Conservation (phyloP, 2,329 filamentous ascomycete genomes). For the Beauveria scarabaeidicola region DNA sequence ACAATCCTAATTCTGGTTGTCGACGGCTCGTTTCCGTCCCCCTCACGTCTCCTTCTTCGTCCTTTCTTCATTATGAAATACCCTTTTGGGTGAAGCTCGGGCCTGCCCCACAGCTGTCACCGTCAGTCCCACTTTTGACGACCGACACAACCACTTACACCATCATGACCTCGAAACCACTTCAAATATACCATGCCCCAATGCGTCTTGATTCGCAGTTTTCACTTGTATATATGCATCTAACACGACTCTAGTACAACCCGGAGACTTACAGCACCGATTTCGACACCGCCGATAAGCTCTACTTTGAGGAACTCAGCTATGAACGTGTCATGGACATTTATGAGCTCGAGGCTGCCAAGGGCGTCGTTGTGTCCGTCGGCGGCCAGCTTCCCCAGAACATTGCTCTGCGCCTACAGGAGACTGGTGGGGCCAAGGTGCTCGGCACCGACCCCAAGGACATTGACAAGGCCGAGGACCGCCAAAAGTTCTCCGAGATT, state of each 20-base stretch:
- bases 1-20: neutral
- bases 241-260: slow-evolving; percentile 44
- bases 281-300: slow-evolving; percentile 78
- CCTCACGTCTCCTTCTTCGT: neutral
- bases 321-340: slow-evolving; percentile 99
- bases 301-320: slow-evolving; percentile 95
- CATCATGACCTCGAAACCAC: neutral
- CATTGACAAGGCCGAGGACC: slow-evolving; percentile 96
- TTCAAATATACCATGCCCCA: neutral
- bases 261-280: slow-evolving; percentile 78
- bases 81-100: neutral
- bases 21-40: too few relatives aligned
- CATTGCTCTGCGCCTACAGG: slow-evolving; percentile 88
- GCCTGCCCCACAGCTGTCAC: neutral
- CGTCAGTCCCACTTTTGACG: neutral
- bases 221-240: neutral
- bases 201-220: neutral
- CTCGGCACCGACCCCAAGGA: slow-evolving; percentile 88
- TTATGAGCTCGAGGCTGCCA: slow-evolving; percentile 81
- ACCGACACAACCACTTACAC: neutral
- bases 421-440: slow-evolving; percentile 80
- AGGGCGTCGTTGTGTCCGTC: slow-evolving; percentile 87
- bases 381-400: slow-evolving; percentile 96
- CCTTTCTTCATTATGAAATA: neutral
- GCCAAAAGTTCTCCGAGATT: slow-evolving; percentile 97